Conservation (phyloP, 495 filamentous ascomycete species). For the Margaritispora aquatica region DNA sequence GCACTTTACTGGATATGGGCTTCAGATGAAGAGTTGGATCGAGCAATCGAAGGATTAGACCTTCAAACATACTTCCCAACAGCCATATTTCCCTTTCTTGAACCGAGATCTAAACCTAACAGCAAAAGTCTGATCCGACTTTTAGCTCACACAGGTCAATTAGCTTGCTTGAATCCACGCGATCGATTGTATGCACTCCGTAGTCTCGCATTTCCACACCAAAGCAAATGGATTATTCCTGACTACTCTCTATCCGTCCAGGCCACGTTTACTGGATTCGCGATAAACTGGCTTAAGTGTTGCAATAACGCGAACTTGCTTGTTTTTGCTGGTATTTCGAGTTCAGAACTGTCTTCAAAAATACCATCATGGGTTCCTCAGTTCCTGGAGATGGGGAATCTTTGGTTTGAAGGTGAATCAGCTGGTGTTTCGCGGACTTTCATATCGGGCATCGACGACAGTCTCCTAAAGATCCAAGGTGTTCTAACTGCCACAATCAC, state of each 20-base stretch:
- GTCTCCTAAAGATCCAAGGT: not conserved
- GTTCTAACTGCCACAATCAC: not conserved
- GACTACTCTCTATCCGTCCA: not conserved
- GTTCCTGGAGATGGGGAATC: too few relatives aligned
- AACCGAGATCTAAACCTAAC: not conserved
- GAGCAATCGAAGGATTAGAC: not conserved
- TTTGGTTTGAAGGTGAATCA: not conserved
- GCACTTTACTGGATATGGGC: not conserved
- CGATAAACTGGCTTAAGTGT: not conserved
- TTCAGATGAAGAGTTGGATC: not conserved
- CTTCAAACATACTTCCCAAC: not conserved
- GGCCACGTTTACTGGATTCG: not conserved
- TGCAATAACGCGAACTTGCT: not conserved
- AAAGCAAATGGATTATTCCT: not conserved
- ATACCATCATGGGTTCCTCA: too few relatives aligned
- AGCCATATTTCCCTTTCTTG: not conserved
- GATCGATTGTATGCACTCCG: constrained; percentile 5
- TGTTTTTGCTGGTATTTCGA: not conserved
- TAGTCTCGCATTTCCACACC: not conserved
- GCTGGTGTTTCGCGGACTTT: not conserved
- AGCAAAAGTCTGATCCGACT: not conserved
- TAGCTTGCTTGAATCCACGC: not conserved
- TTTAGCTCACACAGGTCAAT: not conserved
- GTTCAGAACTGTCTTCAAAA: too few relatives aligned
- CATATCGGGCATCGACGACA: not conserved